phyloP scores from a whole-genome alignment of 805 yeast genomes.

The Blastobotrys mokoenaii region DNA sequence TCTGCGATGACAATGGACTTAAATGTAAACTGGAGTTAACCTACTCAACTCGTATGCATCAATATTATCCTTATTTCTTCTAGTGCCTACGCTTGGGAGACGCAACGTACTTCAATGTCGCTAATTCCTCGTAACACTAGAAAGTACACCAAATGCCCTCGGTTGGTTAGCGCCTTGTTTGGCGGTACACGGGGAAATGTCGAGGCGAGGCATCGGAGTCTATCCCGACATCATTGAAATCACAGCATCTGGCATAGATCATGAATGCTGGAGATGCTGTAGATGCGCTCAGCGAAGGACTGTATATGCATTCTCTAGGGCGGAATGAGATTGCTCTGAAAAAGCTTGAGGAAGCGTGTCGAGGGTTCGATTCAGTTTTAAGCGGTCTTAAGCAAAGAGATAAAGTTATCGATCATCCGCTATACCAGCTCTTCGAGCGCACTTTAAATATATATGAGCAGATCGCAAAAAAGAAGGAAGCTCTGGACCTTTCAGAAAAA shows the following conservation, averaged over 20 bases:
- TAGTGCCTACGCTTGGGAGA: too few species aligned
- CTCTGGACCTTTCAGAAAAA: constrained; percentile 15
- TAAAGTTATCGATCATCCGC: neutral
- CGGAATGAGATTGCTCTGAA: constrained; percentile 8
- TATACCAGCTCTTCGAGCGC: neutral
- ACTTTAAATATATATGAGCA: constrained; percentile 14
- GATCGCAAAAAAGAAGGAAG: constrained; percentile 13
- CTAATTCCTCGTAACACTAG: too few species aligned
- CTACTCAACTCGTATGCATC: too few species aligned
- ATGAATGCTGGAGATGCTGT: neutral
- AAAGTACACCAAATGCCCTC: too few species aligned
- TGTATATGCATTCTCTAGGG: constrained; percentile 14
- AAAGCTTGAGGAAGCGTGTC: constrained; percentile 6
- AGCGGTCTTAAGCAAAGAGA: neutral
- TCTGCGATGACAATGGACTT: too few species aligned
- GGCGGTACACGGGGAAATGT: too few species aligned
- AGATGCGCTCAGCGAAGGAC: constrained; percentile 6
- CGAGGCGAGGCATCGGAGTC: neutral
- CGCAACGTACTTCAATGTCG: too few species aligned
- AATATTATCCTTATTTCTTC: too few species aligned
- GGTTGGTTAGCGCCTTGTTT: too few species aligned
- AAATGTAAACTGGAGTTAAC: too few species aligned
- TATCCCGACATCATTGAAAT: neutral
- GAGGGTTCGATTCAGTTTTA: neutral
- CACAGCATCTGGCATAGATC: neutral